Conservation (phyloP, 352 stramenopile species). For the Thraustotheca clavata region DNA sequence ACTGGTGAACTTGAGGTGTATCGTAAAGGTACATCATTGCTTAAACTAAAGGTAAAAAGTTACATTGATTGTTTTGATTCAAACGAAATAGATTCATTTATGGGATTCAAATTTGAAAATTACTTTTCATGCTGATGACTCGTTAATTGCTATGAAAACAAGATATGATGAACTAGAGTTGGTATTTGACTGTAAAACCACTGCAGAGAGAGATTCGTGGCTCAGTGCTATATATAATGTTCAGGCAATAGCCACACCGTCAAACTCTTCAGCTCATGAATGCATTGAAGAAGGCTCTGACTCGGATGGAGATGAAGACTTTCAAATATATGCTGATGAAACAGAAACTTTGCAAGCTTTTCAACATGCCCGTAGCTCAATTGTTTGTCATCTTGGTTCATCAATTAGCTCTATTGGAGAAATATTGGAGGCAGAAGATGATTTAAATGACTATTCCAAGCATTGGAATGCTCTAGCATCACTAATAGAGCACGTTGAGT, state of each 20-base stretch:
- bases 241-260: slow-evolving; percentile 24
- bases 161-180: slow-evolving; percentile 29
- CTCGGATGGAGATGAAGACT: slow-evolving; percentile 24
- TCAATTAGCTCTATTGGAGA: not conserved
- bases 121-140: slow-evolving; percentile 51
- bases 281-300: slow-evolving; percentile 19
- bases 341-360: slow-evolving; percentile 47
- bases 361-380: slow-evolving; percentile 52
- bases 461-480: slow-evolving; percentile 26
- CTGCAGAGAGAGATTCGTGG: slow-evolving; percentile 42
- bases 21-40: slow-evolving; percentile 32
- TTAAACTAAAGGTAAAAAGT: slow-evolving; percentile 49
- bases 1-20: slow-evolving; percentile 37
- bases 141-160: slow-evolving; percentile 42
- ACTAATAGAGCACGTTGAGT: slow-evolving; percentile 42
- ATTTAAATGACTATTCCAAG: slow-evolving; percentile 1
- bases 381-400: slow-evolving; percentile 30
- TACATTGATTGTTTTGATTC: not conserved
- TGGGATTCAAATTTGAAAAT: slow-evolving; percentile 42
- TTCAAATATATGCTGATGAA: slow-evolving; percentile 26
- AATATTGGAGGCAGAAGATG: too few relatives aligned
- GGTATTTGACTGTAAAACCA: slow-evolving; percentile 44
- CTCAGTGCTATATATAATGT: slow-evolving; percentile 51
- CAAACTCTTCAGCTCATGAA: not conserved
- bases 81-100: slow-evolving; percentile 45